Percentiles rank a stretch among this genome's conserved stretches.
phyloP scores from a whole-genome alignment of 2,329 filamentous ascomycete species.

The Penicillium concentricum region DNA sequence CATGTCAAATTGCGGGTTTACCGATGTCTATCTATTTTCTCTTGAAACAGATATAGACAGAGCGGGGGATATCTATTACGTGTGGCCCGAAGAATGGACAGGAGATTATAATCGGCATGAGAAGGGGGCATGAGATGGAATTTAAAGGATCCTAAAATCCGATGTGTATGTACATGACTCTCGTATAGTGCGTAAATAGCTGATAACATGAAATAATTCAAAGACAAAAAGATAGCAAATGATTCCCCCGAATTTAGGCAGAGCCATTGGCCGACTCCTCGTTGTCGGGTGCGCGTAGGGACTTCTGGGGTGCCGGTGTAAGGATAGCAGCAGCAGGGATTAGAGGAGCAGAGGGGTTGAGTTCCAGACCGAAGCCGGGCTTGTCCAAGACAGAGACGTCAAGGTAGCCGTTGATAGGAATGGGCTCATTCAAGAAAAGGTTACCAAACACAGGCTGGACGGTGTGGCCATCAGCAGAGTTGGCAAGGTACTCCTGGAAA shows the following conservation, averaged over 20 bases:
- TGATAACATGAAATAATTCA: slow-evolving; percentile 3
- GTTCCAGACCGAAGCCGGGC: slow-evolving; percentile 84
- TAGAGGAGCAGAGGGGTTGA: slow-evolving; percentile 78
- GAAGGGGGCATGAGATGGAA: neutral
- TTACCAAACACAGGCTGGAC: slow-evolving; percentile 91
- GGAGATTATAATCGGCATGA: neutral
- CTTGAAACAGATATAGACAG: too few relatives aligned
- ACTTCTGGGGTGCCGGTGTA: slow-evolving; percentile 59
- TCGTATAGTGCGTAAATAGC: slow-evolving; percentile 6
- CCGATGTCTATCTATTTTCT: too few relatives aligned
- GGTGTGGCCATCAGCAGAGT: slow-evolving; percentile 85
- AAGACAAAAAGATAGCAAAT: slow-evolving; percentile 2
- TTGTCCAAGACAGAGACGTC: slow-evolving; percentile 78
- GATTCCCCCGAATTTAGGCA: slow-evolving; percentile 7
- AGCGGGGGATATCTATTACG: too few relatives aligned
- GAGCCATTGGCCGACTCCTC: slow-evolving; percentile 24
- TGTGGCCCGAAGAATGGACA: too few relatives aligned
- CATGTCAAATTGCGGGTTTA: too few relatives aligned
- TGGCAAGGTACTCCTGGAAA: slow-evolving; percentile 94
- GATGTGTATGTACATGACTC: slow-evolving; percentile 19
- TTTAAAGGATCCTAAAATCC: neutral
- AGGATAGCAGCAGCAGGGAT: slow-evolving; percentile 74
- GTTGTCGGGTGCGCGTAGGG: slow-evolving; percentile 38
- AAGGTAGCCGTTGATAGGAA: slow-evolving; percentile 78
- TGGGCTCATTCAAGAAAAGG: slow-evolving; percentile 85